Base-by-base conservation (phyloP, 768 basidiomycete genomes). In the Sporobolomyces pararoseus region DNA sequence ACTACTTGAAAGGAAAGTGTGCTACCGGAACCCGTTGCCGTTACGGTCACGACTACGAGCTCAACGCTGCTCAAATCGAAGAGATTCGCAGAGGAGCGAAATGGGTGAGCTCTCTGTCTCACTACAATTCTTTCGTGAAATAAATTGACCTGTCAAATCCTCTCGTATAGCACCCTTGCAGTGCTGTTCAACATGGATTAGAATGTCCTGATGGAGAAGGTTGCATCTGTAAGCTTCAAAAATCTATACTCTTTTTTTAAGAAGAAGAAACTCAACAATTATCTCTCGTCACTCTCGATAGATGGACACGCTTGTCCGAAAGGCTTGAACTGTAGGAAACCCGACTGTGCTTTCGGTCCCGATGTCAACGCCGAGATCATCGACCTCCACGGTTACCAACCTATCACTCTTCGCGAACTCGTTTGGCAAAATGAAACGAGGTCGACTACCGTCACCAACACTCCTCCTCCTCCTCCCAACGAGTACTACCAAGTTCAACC, bases 1-100 rank as follows among this genome's bases (percentile, higher is more conserved):
- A 16, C 31, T 59, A 59, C 58, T 27, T 59, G 5, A 44, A 35
- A 42, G 58, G 42, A 4, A 59, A 46, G 42, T 59, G 58, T 31
- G 58, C 58, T 9, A 59, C 58, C 4, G 58, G 58, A 27, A 4
- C n/a, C 4, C n/a, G 42, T 2, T 59, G 58, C n/a, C 39, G 58
- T 4, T 59, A 59, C 58, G 58, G 58, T n/a, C 58, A 59, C 58
- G 58, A 59, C 14, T 59, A 59, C 58, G 58, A 59, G 42, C 29
- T 59, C 6, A 59, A 59, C 42, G 25, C 25, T 16, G 58, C 58
- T 59, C 58, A 59, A 29, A 10, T 59, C 42, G 58, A 59, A 59
- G 58, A 59, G 42, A 59, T 59, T 27, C 58, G 58, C 14, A n/a
- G 58, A 23, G 58, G 58, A 13, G 58, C 58, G 42, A 59, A 59